A percentile compares a stretch with the other conserved stretches of the same genome.
These are phyloP conservation scores for Dimocarpus longan DNA, from an alignment of 345 rosid genomes.

Conservation along the genomic window DNA sequence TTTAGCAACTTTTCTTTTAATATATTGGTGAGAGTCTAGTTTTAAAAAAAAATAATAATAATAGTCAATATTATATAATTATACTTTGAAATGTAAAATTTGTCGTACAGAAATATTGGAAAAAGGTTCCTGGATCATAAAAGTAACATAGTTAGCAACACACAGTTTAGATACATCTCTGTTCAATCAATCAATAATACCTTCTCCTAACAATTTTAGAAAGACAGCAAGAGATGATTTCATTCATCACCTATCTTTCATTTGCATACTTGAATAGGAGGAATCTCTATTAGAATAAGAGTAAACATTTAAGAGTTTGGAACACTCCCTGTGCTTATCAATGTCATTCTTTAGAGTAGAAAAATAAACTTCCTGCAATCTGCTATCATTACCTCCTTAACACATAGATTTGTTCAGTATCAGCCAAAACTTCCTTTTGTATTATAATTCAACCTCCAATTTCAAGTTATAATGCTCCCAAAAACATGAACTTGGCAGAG, in stretches of 20 bases:
- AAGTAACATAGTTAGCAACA: background rate
- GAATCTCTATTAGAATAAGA: background rate
- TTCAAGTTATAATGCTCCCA: background rate
- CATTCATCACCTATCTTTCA: background rate
- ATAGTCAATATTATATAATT: slow-evolving; percentile 1
- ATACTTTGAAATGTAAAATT: background rate
- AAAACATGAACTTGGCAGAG: background rate
- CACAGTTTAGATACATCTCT: background rate
- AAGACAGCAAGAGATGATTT: background rate
- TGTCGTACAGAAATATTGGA: background rate
- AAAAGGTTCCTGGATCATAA: background rate
- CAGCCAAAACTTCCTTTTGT: background rate
- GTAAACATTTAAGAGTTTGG: background rate
- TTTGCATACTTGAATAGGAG: background rate
- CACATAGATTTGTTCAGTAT: background rate
- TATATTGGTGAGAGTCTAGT: slow-evolving; percentile 67
- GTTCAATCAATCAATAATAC: background rate
- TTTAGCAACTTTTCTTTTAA: slow-evolving; percentile 76
- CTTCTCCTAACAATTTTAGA: no score
- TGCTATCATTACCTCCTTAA: background rate
- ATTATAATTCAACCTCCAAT: background rate
- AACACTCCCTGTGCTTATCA: background rate
- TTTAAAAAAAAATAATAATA: slow-evolving; percentile 22
- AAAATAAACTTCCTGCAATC: background rate
- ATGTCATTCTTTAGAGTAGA: background rate